Conservation (phyloP, 768 basidiomycete genomes). For the Leccinum disarticulatum region DNA sequence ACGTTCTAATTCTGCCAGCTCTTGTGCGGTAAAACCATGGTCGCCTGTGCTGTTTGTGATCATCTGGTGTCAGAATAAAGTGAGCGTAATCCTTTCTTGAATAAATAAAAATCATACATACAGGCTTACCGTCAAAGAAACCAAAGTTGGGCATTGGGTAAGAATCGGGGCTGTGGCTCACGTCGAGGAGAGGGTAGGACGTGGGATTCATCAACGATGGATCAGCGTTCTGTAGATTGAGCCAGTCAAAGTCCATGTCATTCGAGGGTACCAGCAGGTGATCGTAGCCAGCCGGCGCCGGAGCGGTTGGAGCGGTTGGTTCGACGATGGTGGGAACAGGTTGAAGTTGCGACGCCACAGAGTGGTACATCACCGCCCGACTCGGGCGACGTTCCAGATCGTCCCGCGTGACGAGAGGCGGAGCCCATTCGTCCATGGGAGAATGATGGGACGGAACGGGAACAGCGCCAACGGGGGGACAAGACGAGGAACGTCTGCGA, state of each 20-base stretch:
- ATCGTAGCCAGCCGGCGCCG: not conserved
- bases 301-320: not conserved
- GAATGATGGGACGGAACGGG: slow-evolving; percentile 24
- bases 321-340: slow-evolving; percentile 6
- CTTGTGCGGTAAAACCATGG: slow-evolving; percentile 7
- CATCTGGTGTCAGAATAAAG: not conserved
- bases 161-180: slow-evolving; percentile 1
- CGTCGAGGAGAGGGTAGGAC: slow-evolving; percentile 1
- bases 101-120: slow-evolving; percentile 4
- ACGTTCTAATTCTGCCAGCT: slow-evolving; percentile 19
- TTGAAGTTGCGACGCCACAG: slow-evolving; percentile 12
- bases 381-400: slow-evolving; percentile 38
- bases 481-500: slow-evolving; percentile 41
- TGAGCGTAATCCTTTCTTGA: not conserved
- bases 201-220: slow-evolving; percentile 3
- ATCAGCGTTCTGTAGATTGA: slow-evolving; percentile 9
- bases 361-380: slow-evolving; percentile 35
- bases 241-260: slow-evolving; percentile 12
- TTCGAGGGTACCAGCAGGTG: not conserved
- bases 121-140: slow-evolving; percentile 17
- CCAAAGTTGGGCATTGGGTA: not conserved
- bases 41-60: not conserved
- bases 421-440: slow-evolving; percentile 19
- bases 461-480: slow-evolving; percentile 38
- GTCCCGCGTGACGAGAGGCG: slow-evolving; percentile 27